Evolutionary conservation across 129 eudicot genomes (phyloP), one percentile per base, ranked within the genome.

Genomic region (Solidago caesia): DNA sequence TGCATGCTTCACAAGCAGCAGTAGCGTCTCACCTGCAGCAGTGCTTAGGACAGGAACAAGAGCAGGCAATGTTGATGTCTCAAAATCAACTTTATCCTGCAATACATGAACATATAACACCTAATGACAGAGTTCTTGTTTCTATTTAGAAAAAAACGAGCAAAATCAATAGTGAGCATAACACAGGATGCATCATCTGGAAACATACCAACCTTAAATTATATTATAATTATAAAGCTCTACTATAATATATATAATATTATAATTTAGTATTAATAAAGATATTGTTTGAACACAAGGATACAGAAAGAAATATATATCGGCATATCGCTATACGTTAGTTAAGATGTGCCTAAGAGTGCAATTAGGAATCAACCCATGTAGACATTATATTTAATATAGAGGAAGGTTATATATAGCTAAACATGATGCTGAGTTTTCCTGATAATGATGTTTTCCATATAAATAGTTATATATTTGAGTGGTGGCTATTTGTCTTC

Each of bases 1-100:
- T 15, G 96, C 96, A 82, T 94, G 97, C 93, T 87, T 94, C 83
- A 94, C 92, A 64, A 94, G 96, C 69, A 94, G 87, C 88, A 94
- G 77, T 71, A 90, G 76, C 66, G 97, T 90, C 74, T 94, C 98
- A 64, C 98, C 98, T 33, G 91, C 86, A 82, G 97, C 97, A 41
- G 91, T 85, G 79, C 72, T 88, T 68, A 94, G 77, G 79, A 94
- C 98, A n/a, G 98, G 97, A 79, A 88, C 89, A 85, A 90, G 96
- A 63, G 96, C 92, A 70, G 97, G 98, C 56, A 93, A 61, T 13
- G 98, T 93, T 63, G 98, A 93, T 75, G 86, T 82, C 88, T 88
- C 98, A 67, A 93, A 93, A 77, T 93, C 98, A 80, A 65, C 52
- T 86, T 87, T 93, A 77, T 93, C 98, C 98, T 93, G 89, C 81